phyloP scores from a whole-genome alignment of 768 basidiomycete genomes.

The Leucocoprinus birnbaumii region DNA sequence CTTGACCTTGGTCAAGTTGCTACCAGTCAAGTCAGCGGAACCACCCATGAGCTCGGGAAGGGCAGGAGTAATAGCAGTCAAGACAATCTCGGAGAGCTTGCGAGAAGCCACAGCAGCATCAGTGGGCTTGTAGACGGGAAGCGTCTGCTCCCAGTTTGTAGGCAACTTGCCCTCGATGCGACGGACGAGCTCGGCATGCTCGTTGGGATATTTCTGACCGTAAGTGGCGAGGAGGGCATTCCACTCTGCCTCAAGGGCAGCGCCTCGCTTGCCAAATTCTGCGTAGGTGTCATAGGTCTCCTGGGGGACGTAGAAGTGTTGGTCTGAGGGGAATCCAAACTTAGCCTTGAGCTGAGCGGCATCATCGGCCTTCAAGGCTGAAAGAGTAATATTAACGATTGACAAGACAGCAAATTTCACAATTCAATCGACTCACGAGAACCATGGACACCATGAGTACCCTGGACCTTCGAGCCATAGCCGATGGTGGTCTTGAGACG shows the following conservation, averaged over 20 bases:
- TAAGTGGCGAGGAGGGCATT: constrained; percentile 65
- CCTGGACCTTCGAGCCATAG: constrained; percentile 89
- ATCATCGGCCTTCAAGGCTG: constrained; percentile 92
- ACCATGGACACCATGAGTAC: constrained; percentile 94
- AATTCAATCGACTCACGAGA: constrained; percentile 57
- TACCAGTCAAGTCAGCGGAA: constrained; percentile 90
- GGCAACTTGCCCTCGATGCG: constrained; percentile 84
- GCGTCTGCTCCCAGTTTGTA: constrained; percentile 78
- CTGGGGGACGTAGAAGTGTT: constrained; percentile 75
- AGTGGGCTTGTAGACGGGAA: constrained; percentile 81
- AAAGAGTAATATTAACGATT: constrained; percentile 1
- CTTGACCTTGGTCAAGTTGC: constrained; percentile 89
- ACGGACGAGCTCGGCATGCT: constrained; percentile 83
- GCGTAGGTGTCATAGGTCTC: constrained; percentile 69
- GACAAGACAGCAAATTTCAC: background rate
- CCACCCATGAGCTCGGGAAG: constrained; percentile 89
- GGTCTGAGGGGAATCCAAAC: constrained; percentile 76
- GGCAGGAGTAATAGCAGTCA: constrained; percentile 68
- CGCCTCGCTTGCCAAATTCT: constrained; percentile 68
- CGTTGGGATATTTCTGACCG: constrained; percentile 73
- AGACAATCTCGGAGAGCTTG: constrained; percentile 88
- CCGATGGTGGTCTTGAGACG: constrained; percentile 88
- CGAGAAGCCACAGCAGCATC: constrained; percentile 89
- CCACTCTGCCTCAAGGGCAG: constrained; percentile 74
- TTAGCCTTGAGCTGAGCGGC: constrained; percentile 79